Base-by-base conservation (phyloP, 1,284 basidiomycete species). In the Malassezia dermatis region DNA sequence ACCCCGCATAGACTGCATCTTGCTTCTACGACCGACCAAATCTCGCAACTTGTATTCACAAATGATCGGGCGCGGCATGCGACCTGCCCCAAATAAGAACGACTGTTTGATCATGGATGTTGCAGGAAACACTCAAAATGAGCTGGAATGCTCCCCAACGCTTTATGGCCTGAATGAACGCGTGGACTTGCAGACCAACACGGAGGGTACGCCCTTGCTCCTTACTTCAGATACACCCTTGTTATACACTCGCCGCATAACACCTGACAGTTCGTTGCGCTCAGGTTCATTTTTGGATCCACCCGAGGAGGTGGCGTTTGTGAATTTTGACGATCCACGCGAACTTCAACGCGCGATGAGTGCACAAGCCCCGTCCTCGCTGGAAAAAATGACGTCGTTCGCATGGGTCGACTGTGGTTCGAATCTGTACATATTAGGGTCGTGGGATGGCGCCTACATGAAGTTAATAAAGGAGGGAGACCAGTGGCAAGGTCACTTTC, bases 31-130 rank as follows among this genome's bases (percentile, higher is more conserved):
- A 8, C 75, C 91, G 10, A 95, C 93, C 0, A 80, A 85, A 24
- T 94, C 89, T 11, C 80, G 83, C 28, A 95, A 93, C 71, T 75
- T 94, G 8, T 90, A 91, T 65, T 82, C 86, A 4, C 93, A 96
- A 69, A 98, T 96, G 90, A 88, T 96, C 62, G 93, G 91, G 0
- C 81, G 93, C 49, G 91, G 93, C 8, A 85, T 96, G 80, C 80
- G 93, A 53, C 79, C 87, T 24, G 89, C 86, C 0, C 86, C 88
- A 1, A 85, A 83, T 42, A 98, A 98, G 75, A 66, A 75, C 32
- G 84, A 95, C 69, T 96, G 93, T 72, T 82, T 83, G 21, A 83
- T 96, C 45, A 85, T 98, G 57, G 91, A 98, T 72, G 85, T 95
- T 58, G 88, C 93, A 6, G 90, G 91, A 62, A 87, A 82, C 49